phyloP scores from a whole-genome alignment of 345 rosid genomes.

The Sisymbrium altissimum region DNA sequence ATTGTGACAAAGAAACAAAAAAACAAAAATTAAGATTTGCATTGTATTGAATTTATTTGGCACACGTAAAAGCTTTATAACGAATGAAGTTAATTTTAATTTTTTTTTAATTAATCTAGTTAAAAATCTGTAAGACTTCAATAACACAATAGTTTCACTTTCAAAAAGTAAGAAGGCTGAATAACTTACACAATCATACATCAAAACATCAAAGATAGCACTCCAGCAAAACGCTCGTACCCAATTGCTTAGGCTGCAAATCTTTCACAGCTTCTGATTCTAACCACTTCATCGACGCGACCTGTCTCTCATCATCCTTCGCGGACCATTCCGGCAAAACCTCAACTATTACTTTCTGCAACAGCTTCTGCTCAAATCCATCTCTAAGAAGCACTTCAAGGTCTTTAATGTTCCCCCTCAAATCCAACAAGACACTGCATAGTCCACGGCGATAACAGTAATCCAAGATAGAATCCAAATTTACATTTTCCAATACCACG shows the following conservation, averaged over 20 bases:
- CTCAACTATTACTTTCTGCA: slow-evolving; percentile 60
- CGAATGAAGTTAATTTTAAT: neutral
- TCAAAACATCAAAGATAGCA: slow-evolving; percentile 44
- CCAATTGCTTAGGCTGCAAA: slow-evolving; percentile 40
- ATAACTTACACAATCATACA: neutral
- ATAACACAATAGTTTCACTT: neutral
- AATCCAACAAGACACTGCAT: slow-evolving; percentile 62
- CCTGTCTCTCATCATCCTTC: slow-evolving; percentile 4
- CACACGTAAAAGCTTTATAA: neutral
- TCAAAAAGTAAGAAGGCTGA: neutral
- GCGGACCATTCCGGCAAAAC: slow-evolving; percentile 59
- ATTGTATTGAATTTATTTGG: neutral
- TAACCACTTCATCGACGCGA: slow-evolving; percentile 28
- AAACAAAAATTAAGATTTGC: neutral
- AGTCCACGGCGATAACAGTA: slow-evolving; percentile 51
- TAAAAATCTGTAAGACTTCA: neutral
- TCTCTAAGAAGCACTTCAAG: slow-evolving; percentile 54
- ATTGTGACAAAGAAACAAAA: neutral
- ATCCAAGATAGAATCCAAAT: slow-evolving; percentile 47
- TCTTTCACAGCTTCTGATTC: slow-evolving; percentile 44
- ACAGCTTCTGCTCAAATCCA: slow-evolving; percentile 42
- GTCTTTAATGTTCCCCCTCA: slow-evolving; percentile 47
- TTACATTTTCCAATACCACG: slow-evolving; percentile 43
- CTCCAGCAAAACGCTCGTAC: slow-evolving; percentile 51
- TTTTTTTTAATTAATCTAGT: neutral